phyloP scores from a whole-genome alignment of 768 basidiomycete species.

The Suillus ampliporus region DNA sequence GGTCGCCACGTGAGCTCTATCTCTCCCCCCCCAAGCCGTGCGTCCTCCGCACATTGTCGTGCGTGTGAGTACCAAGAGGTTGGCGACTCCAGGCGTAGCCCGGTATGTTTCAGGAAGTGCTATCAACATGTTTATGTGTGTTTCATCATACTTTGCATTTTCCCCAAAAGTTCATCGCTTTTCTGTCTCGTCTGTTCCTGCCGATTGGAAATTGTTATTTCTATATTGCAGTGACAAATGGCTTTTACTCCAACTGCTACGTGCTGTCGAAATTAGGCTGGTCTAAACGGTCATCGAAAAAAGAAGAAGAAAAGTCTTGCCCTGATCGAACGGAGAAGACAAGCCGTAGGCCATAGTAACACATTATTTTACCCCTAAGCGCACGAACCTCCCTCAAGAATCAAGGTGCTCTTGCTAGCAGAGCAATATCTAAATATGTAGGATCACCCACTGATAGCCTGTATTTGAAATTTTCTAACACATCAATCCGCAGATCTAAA shows the following conservation, averaged over 20 bases:
- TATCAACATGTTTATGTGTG: background rate
- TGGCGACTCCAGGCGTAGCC: background rate
- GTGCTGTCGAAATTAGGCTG: background rate
- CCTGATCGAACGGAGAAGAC: background rate
- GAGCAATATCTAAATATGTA: background rate
- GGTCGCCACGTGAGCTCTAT: background rate
- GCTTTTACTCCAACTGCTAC: background rate
- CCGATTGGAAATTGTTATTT: background rate
- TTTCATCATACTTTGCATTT: background rate
- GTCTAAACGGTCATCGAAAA: background rate
- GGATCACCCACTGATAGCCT: conserved; percentile 2
- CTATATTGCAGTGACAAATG: background rate
- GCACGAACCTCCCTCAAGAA: background rate
- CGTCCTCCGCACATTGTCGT: background rate
- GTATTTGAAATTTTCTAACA: background rate
- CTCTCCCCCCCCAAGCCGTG: background rate
- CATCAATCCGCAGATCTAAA: conserved; percentile 1
- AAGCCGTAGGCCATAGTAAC: background rate
- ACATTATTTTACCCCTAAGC: background rate
- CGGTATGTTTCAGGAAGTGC: background rate
- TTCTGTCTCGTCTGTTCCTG: background rate
- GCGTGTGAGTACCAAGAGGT: background rate
- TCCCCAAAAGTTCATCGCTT: background rate
- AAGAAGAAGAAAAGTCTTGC: background rate
- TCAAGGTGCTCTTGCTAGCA: conserved; percentile 7